phyloP scores from a whole-genome alignment of 1,139 yeast species.

The Saccharomyces pastorianus region DNA sequence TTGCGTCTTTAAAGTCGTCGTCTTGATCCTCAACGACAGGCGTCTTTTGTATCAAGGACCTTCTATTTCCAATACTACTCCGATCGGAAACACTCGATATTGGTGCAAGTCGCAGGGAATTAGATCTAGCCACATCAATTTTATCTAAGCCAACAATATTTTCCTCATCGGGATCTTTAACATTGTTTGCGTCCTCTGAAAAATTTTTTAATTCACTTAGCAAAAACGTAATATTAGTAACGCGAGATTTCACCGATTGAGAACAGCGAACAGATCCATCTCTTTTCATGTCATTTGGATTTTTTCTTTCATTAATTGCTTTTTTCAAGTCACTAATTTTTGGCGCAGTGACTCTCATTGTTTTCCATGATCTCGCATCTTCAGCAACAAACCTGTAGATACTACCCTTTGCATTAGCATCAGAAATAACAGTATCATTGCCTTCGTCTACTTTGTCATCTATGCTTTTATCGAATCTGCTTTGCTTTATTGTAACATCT shows the following conservation, averaged over 20 bases:
- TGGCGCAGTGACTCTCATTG: conserved; percentile 21
- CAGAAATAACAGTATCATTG: neutral
- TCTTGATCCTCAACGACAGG: conserved; percentile 3
- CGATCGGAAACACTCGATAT: conserved; percentile 2
- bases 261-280: conserved; percentile 21
- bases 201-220: conserved; percentile 26
- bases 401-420: conserved; percentile 1
- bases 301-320: conserved; percentile 13
- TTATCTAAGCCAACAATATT: conserved; percentile 29
- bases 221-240: conserved; percentile 32
- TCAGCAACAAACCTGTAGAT: conserved; percentile 12
- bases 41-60: conserved; percentile 6
- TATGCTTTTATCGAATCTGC: conserved; percentile 5
- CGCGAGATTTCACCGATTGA: conserved; percentile 31
- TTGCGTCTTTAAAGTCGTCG: conserved; percentile 29
- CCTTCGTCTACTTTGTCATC: neutral
- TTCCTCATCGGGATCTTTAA: conserved; percentile 31
- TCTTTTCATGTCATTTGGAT: conserved; percentile 4
- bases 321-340: conserved; percentile 27
- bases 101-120: conserved; percentile 17
- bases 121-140: conserved; percentile 25
- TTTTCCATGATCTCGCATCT: conserved; percentile 22
- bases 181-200: conserved; percentile 19
- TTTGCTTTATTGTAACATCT: neutral
- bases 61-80: conserved; percentile 9